Base-by-base conservation (phyloP, 306 rosid genomes). In the Dicorynia guianensis region DNA sequence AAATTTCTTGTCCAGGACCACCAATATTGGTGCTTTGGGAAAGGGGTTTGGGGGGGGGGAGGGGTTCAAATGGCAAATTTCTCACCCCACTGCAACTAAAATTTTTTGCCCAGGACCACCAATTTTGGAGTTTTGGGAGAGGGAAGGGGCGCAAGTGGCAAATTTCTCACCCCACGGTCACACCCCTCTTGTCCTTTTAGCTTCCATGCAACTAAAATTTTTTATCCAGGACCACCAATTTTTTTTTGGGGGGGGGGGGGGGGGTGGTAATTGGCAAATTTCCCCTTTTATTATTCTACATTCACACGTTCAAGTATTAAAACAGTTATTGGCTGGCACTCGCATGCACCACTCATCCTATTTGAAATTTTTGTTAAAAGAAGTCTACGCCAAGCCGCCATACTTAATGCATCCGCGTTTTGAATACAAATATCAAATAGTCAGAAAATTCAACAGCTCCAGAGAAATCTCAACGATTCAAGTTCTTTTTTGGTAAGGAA, bases 91-190 rank as follows among this genome's bases (percentile, higher is more conserved):
- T n/a, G n/a, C n/a, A n/a, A n/a, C n/a, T n/a, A n/a, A n/a, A n/a
- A n/a, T n/a, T n/a, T n/a, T n/a, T n/a, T n/a, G n/a, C n/a, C n/a
- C n/a, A n/a, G n/a, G n/a, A n/a, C n/a, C n/a, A n/a, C n/a, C n/a
- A n/a, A n/a, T n/a, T n/a, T n/a, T n/a, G n/a, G n/a, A n/a, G n/a
- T n/a, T n/a, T n/a, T n/a, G n/a, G n/a, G n/a, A n/a, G n/a, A n/a
- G n/a, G n/a, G n/a, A n/a, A n/a, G n/a, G n/a, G n/a, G n/a, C n/a
- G n/a, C n/a, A n/a, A n/a, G n/a, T n/a, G n/a, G n/a, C n/a, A n/a
- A n/a, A n/a, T n/a, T n/a, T n/a, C 71, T 69, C 39, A 73, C 87
- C 79, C 87, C 85, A 25, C 30, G 2, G 30, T 74, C 88, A 71
- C 40, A 58, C 14, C 50, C 81, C 80, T 2, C 12, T 44, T 78